phyloP scores from a whole-genome alignment of 352 stramenopile species.

The Paralagenidium karlingii region DNA sequence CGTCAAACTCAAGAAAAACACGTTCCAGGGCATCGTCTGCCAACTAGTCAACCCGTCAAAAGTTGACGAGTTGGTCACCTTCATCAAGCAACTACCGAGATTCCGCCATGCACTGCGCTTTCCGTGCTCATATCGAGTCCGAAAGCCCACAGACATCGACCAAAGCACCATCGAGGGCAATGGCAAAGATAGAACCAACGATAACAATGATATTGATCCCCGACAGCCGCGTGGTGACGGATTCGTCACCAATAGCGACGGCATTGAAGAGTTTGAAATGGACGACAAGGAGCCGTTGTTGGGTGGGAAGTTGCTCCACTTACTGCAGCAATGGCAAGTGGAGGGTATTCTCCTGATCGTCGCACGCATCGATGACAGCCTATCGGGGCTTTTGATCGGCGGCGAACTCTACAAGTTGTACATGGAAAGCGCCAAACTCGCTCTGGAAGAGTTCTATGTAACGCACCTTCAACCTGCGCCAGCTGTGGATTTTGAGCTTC shows the following conservation, averaged over 20 bases:
- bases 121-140: constrained; percentile 3
- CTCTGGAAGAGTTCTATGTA: constrained; percentile 59
- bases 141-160: no score
- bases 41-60: constrained; percentile 13
- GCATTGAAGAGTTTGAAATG: constrained; percentile 24
- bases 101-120: constrained; percentile 31
- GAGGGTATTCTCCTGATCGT: constrained; percentile 59
- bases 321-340: constrained; percentile 76
- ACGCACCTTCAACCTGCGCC: not conserved
- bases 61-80: constrained; percentile 11
- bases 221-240: not conserved
- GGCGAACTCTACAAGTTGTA: constrained; percentile 53
- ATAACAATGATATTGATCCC: not conserved
- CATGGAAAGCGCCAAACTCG: constrained; percentile 55
- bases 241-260: constrained; percentile 3
- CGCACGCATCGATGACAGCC: constrained; percentile 40
- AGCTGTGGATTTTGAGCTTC: not conserved
- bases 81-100: constrained; percentile 16
- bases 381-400: constrained; percentile 47
- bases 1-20: constrained; percentile 55
- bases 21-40: constrained; percentile 49
- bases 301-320: constrained; percentile 58
- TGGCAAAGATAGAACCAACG: not conserved
- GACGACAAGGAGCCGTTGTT: constrained; percentile 38
- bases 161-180: no score